Conservation (phyloP, 352 stramenopile species). For the Pythium vanterpoolii region DNA sequence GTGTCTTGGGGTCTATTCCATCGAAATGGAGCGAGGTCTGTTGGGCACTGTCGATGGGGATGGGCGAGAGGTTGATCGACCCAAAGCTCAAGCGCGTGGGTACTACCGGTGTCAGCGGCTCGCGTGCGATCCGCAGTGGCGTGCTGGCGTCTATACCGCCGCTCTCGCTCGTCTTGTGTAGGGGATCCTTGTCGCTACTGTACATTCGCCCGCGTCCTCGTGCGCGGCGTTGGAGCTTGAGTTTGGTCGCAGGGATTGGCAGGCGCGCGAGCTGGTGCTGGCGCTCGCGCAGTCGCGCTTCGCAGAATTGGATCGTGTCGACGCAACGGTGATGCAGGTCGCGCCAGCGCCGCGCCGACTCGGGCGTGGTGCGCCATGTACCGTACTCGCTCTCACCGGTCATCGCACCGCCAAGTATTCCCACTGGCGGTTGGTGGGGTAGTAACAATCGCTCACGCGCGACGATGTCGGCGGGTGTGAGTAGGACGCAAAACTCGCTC, state of each 20-base stretch:
- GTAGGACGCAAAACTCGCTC: slow-evolving; percentile 40
- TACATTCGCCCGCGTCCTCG: background rate
- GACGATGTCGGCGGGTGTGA: slow-evolving; percentile 31
- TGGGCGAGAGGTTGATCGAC: slow-evolving; percentile 47
- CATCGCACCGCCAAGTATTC: background rate
- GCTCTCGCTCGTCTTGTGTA: background rate
- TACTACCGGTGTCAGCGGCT: slow-evolving; percentile 18
- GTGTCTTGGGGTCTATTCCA: background rate
- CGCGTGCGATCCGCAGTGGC: background rate
- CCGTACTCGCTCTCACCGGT: background rate
- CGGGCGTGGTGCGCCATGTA: background rate
- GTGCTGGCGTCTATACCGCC: background rate
- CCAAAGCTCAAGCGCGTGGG: slow-evolving; percentile 17
- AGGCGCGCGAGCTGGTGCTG: slow-evolving; percentile 39
- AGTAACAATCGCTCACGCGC: slow-evolving; percentile 13
- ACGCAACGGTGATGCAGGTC: slow-evolving; percentile 42
- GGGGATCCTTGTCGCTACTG: background rate
- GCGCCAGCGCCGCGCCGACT: background rate
- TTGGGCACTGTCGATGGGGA: slow-evolving; percentile 23
- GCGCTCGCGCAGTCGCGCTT: slow-evolving; percentile 35
- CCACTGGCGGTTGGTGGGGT: background rate
- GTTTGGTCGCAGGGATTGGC: slow-evolving; percentile 22
- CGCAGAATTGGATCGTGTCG: slow-evolving; percentile 38
- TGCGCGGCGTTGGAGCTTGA: slow-evolving; percentile 17
- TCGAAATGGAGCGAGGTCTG: background rate